These are phyloP conservation scores for Capsicum baccatum DNA, from an alignment of 257 asterid genomes.

Conservation along the genomic window DNA sequence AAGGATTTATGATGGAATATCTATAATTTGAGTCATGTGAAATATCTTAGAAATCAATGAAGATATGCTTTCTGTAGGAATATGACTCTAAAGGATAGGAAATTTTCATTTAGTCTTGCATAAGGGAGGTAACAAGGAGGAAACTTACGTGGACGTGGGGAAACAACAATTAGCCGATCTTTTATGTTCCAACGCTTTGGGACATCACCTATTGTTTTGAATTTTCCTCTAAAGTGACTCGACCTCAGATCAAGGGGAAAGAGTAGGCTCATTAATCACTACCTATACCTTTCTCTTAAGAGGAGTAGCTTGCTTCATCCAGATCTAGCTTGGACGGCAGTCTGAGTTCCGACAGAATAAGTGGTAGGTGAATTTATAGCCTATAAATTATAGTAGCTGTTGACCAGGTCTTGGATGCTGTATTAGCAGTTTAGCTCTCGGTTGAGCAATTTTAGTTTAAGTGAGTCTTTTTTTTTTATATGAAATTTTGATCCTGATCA, in stretches of 20 bases:
- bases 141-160: background rate
- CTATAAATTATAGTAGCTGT: background rate
- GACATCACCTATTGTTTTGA: background rate
- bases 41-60: background rate
- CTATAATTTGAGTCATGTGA: background rate
- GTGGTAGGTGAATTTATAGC: background rate
- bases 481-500: constrained; percentile 18
- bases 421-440: background rate
- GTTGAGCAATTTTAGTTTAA: background rate
- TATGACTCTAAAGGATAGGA: background rate
- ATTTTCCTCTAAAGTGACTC: background rate
- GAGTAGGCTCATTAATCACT: background rate
- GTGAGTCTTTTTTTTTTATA: background rate
- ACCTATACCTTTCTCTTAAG: constrained; percentile 7
- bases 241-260: background rate
- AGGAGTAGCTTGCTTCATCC: background rate
- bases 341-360: background rate
- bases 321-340: background rate
- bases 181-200: background rate
- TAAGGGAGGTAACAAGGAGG: background rate
- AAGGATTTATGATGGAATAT: background rate
- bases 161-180: background rate
- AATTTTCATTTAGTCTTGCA: background rate
- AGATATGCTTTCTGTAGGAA: background rate
- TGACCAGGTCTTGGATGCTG: constrained; percentile 7